Evolutionary conservation across 306 rosid genomes (phyloP).

Genomic region (Benincasa hispida): DNA sequence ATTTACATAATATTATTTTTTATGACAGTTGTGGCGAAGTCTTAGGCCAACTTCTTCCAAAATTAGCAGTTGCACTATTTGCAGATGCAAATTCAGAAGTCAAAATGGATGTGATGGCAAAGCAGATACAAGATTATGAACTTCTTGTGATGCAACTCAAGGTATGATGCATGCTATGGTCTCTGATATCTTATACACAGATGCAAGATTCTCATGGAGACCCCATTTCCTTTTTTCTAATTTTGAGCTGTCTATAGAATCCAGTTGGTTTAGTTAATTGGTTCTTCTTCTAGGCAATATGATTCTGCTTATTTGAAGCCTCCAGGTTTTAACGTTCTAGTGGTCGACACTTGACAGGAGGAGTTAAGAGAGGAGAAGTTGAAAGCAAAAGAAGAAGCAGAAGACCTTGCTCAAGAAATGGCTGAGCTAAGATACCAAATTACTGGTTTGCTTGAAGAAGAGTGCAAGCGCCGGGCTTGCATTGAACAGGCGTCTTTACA

Average conservation of each 20-base stretch:
- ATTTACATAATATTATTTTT: background rate
- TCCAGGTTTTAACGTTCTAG: background rate
- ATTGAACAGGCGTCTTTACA: slow-evolving; percentile 85
- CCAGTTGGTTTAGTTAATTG: background rate
- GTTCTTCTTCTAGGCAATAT: slow-evolving; percentile 3
- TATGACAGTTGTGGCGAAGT: slow-evolving; percentile 45
- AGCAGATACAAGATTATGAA: slow-evolving; percentile 51
- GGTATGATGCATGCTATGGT: slow-evolving; percentile 25
- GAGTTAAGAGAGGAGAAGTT: slow-evolving; percentile 64
- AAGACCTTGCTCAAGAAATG: slow-evolving; percentile 93
- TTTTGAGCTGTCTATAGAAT: background rate
- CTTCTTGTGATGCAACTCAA: slow-evolving; percentile 62
- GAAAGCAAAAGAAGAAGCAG: slow-evolving; percentile 88
- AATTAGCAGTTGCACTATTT: slow-evolving; percentile 20
- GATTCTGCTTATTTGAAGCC: slow-evolving; percentile 14
- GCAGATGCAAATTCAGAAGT: slow-evolving; percentile 26
- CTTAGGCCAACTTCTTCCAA: slow-evolving; percentile 32
- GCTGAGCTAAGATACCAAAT: slow-evolving; percentile 83
- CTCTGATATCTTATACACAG: background rate
- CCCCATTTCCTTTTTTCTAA: background rate
- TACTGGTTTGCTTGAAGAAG: slow-evolving; percentile 81
- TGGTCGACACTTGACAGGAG: slow-evolving; percentile 47
- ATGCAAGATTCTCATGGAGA: background rate
- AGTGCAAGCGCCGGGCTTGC: slow-evolving; percentile 76
- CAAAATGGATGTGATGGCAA: slow-evolving; percentile 31